These are phyloP conservation scores for Beauveria varroae DNA, from an alignment of 2,329 filamentous ascomycete genomes.

Conservation along the genomic window DNA sequence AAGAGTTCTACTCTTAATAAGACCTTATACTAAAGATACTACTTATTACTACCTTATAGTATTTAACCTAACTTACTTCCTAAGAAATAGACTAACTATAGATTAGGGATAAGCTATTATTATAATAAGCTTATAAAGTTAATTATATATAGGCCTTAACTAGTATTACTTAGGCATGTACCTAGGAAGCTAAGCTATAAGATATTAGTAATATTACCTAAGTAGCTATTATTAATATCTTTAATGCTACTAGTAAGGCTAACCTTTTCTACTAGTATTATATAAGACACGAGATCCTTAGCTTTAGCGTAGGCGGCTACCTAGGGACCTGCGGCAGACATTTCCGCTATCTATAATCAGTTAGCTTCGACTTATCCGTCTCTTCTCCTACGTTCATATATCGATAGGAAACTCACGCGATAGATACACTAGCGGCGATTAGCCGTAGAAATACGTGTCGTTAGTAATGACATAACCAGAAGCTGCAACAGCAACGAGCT, in stretches of 20 bases:
- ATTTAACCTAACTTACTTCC: no score
- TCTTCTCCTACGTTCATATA: not conserved
- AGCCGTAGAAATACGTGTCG: constrained; percentile 40
- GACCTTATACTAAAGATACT: no score
- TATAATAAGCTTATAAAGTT: constrained; percentile 37
- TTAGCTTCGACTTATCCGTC: not conserved
- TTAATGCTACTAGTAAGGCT: constrained; percentile 62
- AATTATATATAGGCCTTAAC: constrained; percentile 34
- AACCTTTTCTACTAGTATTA: constrained; percentile 74
- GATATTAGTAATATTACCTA: constrained; percentile 35
- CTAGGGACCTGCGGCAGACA: constrained; percentile 61
- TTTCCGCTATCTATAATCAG: constrained; percentile 28
- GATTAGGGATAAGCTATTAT: no score
- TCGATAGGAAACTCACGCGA: constrained; percentile 33
- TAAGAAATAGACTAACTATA: no score
- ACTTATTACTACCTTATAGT: no score
- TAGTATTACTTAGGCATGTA: constrained; percentile 38
- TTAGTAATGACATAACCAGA: constrained; percentile 25
- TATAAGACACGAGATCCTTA: constrained; percentile 57
- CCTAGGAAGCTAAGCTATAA: constrained; percentile 33
- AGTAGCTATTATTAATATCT: constrained; percentile 42
- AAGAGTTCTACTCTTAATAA: no score
- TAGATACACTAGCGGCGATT: constrained; percentile 43
- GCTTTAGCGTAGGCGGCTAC: constrained; percentile 59
- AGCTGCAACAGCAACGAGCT: constrained; percentile 7